Percentiles rank a stretch among this genome's conserved stretches.
phyloP scores from a whole-genome alignment of 2,329 filamentous ascomycete species.

The Volutella citrinella region DNA sequence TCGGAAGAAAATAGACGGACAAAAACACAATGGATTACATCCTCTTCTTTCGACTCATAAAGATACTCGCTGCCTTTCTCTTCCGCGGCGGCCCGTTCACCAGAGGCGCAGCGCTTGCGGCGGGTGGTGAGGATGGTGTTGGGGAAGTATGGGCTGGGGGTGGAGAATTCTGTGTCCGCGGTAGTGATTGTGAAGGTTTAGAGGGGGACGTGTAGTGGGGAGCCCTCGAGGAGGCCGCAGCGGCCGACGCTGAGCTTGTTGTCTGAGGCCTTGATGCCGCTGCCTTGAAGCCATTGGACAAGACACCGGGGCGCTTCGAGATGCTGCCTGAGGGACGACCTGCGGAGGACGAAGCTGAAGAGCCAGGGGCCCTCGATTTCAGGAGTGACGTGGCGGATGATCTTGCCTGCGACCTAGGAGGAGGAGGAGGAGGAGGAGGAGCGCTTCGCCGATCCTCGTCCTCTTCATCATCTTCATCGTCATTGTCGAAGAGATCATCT shows the following conservation, averaged over 20 bases:
- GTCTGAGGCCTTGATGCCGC: constrained; percentile 14
- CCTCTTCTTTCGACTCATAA: constrained; percentile 45
- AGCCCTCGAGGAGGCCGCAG: too few species aligned
- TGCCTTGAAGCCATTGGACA: constrained; percentile 26
- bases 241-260: too few species aligned
- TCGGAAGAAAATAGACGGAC: too few species aligned
- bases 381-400: constrained; percentile 17
- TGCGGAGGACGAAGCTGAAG: constrained; percentile 3
- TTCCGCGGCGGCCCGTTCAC: constrained; percentile 29
- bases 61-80: constrained; percentile 47
- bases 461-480: constrained; percentile 14
- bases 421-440: constrained; percentile 7
- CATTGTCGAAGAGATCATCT: constrained; percentile 27
- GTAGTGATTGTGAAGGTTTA: constrained; percentile 13
- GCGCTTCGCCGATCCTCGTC: constrained; percentile 8
- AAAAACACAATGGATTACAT: constrained; percentile 5
- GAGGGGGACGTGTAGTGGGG: too few species aligned
- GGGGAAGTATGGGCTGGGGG: constrained; percentile 14
- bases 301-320: constrained; percentile 20
- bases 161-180: constrained; percentile 16
- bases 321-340: constrained; percentile 5
- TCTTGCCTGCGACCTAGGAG: constrained; percentile 8
- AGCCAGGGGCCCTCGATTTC: constrained; percentile 16
- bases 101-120: constrained; percentile 7
- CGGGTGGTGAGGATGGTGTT: constrained; percentile 20